Percentiles rank a stretch among this genome's conserved stretches.
Evolutionary conservation across 768 basidiomycete species (phyloP).

Genomic region (Suillus sp.): DNA sequence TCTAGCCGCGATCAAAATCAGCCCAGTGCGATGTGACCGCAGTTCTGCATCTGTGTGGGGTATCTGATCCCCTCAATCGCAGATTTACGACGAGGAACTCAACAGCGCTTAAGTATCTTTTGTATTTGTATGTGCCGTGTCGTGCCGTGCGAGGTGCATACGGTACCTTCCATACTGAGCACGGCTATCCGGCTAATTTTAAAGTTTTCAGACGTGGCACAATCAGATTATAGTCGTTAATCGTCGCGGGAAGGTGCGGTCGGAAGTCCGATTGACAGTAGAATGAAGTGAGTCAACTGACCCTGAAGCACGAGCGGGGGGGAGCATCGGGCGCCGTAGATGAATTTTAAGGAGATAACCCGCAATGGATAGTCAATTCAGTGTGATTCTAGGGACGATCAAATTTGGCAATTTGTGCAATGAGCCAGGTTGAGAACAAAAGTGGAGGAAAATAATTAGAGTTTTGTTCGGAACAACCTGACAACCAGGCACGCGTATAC

Average conservation of each 20-base stretch:
- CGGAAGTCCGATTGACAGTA: not conserved
- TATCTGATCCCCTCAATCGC: constrained; percentile 8
- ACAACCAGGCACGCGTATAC: constrained; percentile 32
- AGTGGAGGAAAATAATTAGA: constrained; percentile 14
- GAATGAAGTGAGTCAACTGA: not conserved
- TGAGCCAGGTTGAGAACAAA: constrained; percentile 13
- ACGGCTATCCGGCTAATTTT: constrained; percentile 6
- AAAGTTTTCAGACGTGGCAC: constrained; percentile 7
- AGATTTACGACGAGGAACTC: constrained; percentile 6
- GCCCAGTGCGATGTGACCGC: not conserved
- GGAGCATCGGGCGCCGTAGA: not conserved
- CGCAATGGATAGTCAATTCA: constrained; percentile 1
- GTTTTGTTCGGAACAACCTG: constrained; percentile 23
- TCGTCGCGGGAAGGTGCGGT: constrained; percentile 6
- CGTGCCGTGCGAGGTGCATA: not conserved
- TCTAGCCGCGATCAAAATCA: constrained; percentile 1
- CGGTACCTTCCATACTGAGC: not conserved
- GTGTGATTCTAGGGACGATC: constrained; percentile 7
- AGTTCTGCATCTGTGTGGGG: not conserved
- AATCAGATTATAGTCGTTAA: not conserved
- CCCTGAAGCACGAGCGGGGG: not conserved
- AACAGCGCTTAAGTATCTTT: not conserved
- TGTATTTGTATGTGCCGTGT: not conserved
- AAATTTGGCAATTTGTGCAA: constrained; percentile 1
- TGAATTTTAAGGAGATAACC: not conserved